These are phyloP conservation scores for Sesbania bispinosa DNA, from an alignment of 306 rosid genomes.

Conservation along the genomic window DNA sequence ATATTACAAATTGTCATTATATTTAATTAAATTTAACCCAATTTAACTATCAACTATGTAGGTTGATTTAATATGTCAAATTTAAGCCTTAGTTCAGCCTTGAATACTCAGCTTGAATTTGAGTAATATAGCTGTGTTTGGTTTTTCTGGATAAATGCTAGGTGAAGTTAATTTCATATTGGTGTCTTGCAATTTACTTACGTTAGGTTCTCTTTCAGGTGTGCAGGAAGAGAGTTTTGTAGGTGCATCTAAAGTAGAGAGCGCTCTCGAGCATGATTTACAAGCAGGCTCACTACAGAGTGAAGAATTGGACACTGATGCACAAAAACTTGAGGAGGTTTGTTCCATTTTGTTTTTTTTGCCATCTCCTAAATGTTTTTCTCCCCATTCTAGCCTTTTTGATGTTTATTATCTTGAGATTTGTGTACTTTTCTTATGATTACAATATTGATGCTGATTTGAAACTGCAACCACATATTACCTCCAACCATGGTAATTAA, in stretches of 20 bases:
- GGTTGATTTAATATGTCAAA: not conserved
- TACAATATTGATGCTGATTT: not conserved
- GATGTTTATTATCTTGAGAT: conserved; percentile 5
- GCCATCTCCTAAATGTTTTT: not conserved
- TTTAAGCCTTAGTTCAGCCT: not conserved
- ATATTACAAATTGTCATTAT: not conserved
- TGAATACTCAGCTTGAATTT: conserved; percentile 8
- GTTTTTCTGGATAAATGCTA: not conserved
- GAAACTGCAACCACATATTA: not conserved
- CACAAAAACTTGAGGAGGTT: conserved; percentile 49
- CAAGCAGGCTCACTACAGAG: conserved; percentile 41
- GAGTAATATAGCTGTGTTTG: not conserved
- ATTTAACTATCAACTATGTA: not conserved
- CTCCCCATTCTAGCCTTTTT: not conserved
- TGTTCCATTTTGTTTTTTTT: conserved; percentile 8
- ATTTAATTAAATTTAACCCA: not conserved
- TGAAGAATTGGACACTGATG: conserved; percentile 40
- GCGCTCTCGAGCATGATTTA: conserved; percentile 42
- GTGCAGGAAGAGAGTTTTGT: conserved; percentile 46
- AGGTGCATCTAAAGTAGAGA: conserved; percentile 49
- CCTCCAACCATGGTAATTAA: not conserved
- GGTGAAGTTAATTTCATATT: conserved; percentile 12
- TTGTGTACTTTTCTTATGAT: not conserved
- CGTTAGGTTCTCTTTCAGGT: conserved; percentile 44
- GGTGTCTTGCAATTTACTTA: conserved; percentile 17